A percentile compares a stretch with the other conserved stretches of the same genome.
These are phyloP conservation scores for Anisodus tanguticus DNA, from an alignment of 257 asterid genomes.

Conservation along the genomic window DNA sequence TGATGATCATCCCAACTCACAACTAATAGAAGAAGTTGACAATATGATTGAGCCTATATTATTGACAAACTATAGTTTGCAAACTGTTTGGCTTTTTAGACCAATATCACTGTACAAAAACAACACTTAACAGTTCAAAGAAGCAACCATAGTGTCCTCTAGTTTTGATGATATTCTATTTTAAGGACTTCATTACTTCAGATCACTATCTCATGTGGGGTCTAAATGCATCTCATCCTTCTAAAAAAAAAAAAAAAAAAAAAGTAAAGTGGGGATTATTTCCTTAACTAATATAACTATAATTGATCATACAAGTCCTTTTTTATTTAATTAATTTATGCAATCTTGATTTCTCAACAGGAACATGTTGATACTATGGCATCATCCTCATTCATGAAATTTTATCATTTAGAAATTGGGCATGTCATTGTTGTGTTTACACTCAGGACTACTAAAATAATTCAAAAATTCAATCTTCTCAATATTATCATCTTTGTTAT, in stretches of 20 bases:
- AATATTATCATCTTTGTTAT: not conserved
- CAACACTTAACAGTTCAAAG: not conserved
- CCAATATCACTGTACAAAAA: not conserved
- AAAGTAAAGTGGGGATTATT: not conserved
- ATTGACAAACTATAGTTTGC: not conserved
- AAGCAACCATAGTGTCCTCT: not conserved
- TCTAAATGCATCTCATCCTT: not conserved
- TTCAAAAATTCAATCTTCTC: not conserved
- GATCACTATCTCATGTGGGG: not conserved
- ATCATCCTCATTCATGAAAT: not conserved
- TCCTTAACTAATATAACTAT: not conserved
- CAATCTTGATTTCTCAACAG: not conserved
- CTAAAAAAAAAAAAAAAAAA: not conserved
- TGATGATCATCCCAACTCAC: not conserved
- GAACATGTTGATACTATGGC: not conserved
- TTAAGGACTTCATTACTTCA: not conserved
- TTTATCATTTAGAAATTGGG: not conserved
- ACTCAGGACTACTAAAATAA: not conserved
- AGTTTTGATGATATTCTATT: not conserved
- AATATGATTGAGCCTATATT: not conserved
- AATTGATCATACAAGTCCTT: not conserved
- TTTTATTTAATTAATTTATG: not conserved
- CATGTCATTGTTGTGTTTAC: not conserved
- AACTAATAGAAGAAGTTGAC: conserved; percentile 1
- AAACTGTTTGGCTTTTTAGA: not conserved